Percentiles rank a stretch among this genome's conserved stretches.
These are phyloP conservation scores for Pinus tabuliformis DNA, from an alignment of 75 land plant species.

Conservation along the genomic window DNA sequence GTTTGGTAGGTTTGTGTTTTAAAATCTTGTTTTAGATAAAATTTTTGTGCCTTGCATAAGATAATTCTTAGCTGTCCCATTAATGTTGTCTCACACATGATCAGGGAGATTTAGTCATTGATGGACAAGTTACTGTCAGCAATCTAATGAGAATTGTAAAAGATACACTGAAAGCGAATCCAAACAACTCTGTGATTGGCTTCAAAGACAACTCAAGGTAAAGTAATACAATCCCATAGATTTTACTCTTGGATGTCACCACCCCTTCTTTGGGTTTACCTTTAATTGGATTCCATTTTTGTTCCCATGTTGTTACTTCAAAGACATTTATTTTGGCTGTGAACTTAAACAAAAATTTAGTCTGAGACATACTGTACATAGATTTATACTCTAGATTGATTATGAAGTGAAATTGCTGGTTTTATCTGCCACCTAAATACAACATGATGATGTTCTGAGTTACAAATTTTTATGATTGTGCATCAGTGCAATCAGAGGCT, in stretches of 20 bases:
- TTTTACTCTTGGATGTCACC: background rate
- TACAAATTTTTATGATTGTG: background rate
- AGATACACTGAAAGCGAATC: constrained; percentile 78
- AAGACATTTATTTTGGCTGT: background rate
- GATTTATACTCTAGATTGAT: background rate
- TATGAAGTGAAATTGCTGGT: background rate
- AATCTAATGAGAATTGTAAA: constrained; percentile 87
- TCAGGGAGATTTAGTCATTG: constrained; percentile 74
- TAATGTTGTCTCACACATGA: background rate
- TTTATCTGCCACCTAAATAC: constrained; percentile 2
- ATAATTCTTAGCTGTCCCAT: background rate
- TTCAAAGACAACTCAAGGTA: constrained; percentile 89
- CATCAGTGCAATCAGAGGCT: constrained; percentile 83
- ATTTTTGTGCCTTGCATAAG: background rate
- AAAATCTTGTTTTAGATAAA: background rate
- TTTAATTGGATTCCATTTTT: constrained; percentile 1
- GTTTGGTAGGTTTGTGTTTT: background rate
- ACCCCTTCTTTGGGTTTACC: constrained; percentile 1
- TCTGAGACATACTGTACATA: background rate
- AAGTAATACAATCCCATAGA: background rate
- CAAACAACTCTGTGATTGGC: constrained; percentile 91
- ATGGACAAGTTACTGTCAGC: constrained; percentile 54
- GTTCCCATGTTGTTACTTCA: background rate
- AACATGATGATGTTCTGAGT: background rate
- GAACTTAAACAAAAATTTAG: background rate